Conservation (phyloP, 306 rosid genomes). For the Ziziphus jujuba region DNA sequence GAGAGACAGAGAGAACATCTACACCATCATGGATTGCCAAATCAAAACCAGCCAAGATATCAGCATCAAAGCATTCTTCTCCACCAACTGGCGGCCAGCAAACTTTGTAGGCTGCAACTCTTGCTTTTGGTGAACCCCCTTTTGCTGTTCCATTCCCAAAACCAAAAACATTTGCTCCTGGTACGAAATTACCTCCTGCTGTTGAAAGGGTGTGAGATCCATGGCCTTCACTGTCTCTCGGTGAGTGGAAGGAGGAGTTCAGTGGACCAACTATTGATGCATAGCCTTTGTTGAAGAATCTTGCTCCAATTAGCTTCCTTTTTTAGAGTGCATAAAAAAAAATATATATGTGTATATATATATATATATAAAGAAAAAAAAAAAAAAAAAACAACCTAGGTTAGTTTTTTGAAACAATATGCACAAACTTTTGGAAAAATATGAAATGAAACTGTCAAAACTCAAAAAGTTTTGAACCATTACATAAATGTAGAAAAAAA, state of each 20-base stretch:
- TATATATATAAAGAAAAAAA: too few species aligned
- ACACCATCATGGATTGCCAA: conserved; percentile 78
- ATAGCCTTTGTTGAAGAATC: conserved; percentile 85
- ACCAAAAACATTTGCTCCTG: conserved; percentile 61
- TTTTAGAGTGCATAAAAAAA: neutral
- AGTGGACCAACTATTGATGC: conserved; percentile 43
- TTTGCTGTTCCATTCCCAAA: conserved; percentile 77
- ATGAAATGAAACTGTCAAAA: too few species aligned
- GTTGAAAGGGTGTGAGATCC: conserved; percentile 94
- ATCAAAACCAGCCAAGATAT: conserved; percentile 76
- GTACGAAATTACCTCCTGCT: conserved; percentile 74
- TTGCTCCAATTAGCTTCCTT: conserved; percentile 92
- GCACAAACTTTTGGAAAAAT: too few species aligned
- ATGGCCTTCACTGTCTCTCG: conserved; percentile 81
- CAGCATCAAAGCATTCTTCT: conserved; percentile 76
- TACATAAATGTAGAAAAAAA: too few species aligned
- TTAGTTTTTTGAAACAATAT: too few species aligned
- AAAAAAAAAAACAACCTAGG: too few species aligned
- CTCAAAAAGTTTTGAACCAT: too few species aligned
- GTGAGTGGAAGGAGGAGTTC: conserved; percentile 59
- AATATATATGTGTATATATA: too few species aligned
- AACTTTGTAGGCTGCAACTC: conserved; percentile 85
- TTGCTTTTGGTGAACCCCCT: conserved; percentile 84
- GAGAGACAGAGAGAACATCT: conserved; percentile 70
- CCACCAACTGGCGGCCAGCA: conserved; percentile 76